Conservation (phyloP, 352 stramenopile species). For the Pythium dissimile region DNA sequence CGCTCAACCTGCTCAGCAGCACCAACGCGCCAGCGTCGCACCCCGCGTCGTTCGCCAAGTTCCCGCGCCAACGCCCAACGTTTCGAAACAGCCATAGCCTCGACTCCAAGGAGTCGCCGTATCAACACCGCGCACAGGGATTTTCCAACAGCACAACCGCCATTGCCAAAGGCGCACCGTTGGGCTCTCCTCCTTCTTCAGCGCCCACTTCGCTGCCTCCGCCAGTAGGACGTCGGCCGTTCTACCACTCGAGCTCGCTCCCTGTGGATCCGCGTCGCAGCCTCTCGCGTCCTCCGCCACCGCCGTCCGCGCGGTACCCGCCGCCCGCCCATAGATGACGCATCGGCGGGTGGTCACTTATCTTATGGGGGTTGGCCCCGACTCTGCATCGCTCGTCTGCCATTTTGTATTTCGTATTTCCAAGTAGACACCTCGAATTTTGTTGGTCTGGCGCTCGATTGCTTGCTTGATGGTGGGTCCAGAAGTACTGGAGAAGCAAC, state of each 20-base stretch:
- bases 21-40: slow-evolving; percentile 31
- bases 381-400: no score
- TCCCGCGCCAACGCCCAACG: slow-evolving; percentile 42
- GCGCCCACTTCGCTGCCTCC: background rate
- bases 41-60: slow-evolving; percentile 52
- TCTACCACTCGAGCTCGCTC: slow-evolving; percentile 16
- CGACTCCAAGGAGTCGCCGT: slow-evolving; percentile 44
- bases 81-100: slow-evolving; percentile 70
- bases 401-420: no score
- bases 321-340: slow-evolving; percentile 4
- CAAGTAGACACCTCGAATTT: no score
- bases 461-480: no score
- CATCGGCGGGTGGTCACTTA: background rate
- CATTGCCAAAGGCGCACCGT: background rate
- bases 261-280: slow-evolving; percentile 1
- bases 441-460: no score
- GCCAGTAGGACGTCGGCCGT: background rate
- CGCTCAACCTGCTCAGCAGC: slow-evolving; percentile 19
- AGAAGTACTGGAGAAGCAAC: no score
- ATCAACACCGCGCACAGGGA: slow-evolving; percentile 20
- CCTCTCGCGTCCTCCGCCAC: background rate
- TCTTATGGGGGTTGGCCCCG: no score
- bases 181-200: no score
- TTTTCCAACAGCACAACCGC: background rate
- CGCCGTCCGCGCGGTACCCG: background rate